Base-by-base conservation (phyloP, 768 basidiomycete species). In the Boletus barrowsii region DNA sequence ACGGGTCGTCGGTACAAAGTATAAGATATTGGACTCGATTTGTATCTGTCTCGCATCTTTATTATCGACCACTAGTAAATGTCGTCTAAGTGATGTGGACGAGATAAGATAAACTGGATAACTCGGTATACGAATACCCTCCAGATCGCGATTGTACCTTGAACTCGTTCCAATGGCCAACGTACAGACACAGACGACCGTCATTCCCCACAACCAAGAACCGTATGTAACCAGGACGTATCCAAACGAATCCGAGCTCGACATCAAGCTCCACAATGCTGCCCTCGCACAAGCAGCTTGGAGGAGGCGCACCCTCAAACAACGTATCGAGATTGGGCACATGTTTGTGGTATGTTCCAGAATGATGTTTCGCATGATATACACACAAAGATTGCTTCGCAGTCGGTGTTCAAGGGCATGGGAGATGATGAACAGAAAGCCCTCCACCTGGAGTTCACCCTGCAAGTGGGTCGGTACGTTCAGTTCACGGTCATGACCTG, bases 1-100 rank as follows among this genome's bases (percentile, higher is more conserved):
- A 93, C 93, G 9, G 92, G 91, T 35, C 82, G 91, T 70, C 79
- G 85, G 65, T 93, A 93, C 78, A 92, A 91, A 76, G 90, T 92
- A 65, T 93, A 84, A 43, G 70, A 60, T 35, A 30, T 39, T 37
- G 18, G 24, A 56, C 47, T 49, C 48, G 43, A 50, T 29, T 42
- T 59, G 62, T 55, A 53, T 48, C 47, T 22, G 18, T 32, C 37
- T 58, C 36, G 41, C 33, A 47, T 48, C 11, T 44, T 49, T 55
- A 41, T 58, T 57, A 47, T 20, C 26, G 15, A 37, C 15, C 22
- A 5, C 29, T 47, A 10, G 26, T 49, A 49, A 22, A 37, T 29
- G 5, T 9, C 29, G 2, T 29, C 2, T 29, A 29, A 29, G 29
- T 17, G 15, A n/a, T 37, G 15, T 37, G 10, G 15, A 41, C 42